Percentiles rank a stretch among this genome's conserved stretches.
These are phyloP conservation scores for Mycena pura DNA, from an alignment of 768 basidiomycete genomes.

Conservation along the genomic window DNA sequence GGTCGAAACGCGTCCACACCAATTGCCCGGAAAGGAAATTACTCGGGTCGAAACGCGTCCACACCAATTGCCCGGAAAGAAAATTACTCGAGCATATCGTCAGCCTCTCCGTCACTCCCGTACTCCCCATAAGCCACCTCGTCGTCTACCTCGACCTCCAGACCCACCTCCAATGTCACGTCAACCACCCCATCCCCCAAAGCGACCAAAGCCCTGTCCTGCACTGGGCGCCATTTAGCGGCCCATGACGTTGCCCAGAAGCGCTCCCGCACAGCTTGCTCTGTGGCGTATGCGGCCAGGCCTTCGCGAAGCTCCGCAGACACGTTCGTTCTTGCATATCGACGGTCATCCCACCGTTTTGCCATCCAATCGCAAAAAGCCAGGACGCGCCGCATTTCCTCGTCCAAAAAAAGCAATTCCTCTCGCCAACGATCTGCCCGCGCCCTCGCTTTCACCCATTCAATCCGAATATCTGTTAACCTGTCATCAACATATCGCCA, in stretches of 20 bases:
- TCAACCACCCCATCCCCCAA: no score
- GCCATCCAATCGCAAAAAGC: conserved; percentile 24
- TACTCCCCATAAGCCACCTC: no score
- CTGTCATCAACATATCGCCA: neutral
- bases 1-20: no score
- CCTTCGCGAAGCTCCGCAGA: neutral
- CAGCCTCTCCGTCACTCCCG: no score
- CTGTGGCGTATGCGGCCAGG: neutral
- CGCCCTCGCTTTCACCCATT: conserved; percentile 34
- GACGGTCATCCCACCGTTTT: conserved; percentile 3
- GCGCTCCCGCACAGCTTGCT: neutral
- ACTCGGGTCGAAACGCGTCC: no score
- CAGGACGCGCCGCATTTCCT: conserved; percentile 36
- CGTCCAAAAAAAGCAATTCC: conserved; percentile 29
- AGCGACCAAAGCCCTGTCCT: no score
- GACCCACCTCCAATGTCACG: no score
- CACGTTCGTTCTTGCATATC: neutral
- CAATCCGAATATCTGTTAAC: conserved; percentile 25
- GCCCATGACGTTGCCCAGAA: neutral
- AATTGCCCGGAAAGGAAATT: no score
- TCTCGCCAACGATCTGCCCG: conserved; percentile 33
- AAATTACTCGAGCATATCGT: no score
- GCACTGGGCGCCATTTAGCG: neutral
- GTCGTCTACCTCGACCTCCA: no score
- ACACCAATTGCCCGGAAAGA: no score